A percentile compares a stretch with the other conserved stretches of the same genome.
Conservation (phyloP, 768 basidiomycete species). For the Lactarius vividus region DNA sequence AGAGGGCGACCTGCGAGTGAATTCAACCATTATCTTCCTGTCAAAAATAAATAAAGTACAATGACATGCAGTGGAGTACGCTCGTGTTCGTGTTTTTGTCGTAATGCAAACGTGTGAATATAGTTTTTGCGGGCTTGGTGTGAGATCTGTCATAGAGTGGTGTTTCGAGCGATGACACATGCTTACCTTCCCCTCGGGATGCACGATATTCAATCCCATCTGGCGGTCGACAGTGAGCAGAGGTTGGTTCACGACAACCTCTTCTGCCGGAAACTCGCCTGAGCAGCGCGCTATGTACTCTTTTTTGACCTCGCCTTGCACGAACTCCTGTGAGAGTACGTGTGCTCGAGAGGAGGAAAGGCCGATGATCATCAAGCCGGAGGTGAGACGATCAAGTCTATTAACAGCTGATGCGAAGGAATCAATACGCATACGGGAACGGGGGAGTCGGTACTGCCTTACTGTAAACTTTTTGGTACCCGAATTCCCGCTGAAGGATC, state of each 20-base stretch:
- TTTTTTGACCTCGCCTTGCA: slow-evolving; percentile 77
- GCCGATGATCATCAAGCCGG: slow-evolving; percentile 93
- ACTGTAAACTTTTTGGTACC: slow-evolving; percentile 82
- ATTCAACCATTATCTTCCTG: slow-evolving; percentile 11
- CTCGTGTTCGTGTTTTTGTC: slow-evolving; percentile 78
- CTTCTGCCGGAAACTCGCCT: slow-evolving; percentile 84
- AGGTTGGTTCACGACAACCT: slow-evolving; percentile 81
- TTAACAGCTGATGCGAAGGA: slow-evolving; percentile 73
- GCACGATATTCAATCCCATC: slow-evolving; percentile 95
- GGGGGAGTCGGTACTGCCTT: slow-evolving; percentile 31
- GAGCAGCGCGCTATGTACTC: slow-evolving; percentile 88
- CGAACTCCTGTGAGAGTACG: slow-evolving; percentile 75
- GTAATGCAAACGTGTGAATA: slow-evolving; percentile 81
- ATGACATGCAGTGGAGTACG: slow-evolving; percentile 72
- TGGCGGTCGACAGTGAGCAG: slow-evolving; percentile 91
- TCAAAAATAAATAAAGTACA: not conserved
- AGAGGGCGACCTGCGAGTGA: slow-evolving; percentile 65
- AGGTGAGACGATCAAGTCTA: slow-evolving; percentile 89
- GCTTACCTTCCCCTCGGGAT: slow-evolving; percentile 88
- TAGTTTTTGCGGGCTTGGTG: slow-evolving; percentile 75
- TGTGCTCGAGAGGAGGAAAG: slow-evolving; percentile 67
- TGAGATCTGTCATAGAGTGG: slow-evolving; percentile 7
- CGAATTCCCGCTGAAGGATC: slow-evolving; percentile 81
- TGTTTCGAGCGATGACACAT: not conserved
- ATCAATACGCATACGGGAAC: not conserved